Conservation (phyloP, 371 early-diverging fungal genomes). For the Mortierella sp. region DNA sequence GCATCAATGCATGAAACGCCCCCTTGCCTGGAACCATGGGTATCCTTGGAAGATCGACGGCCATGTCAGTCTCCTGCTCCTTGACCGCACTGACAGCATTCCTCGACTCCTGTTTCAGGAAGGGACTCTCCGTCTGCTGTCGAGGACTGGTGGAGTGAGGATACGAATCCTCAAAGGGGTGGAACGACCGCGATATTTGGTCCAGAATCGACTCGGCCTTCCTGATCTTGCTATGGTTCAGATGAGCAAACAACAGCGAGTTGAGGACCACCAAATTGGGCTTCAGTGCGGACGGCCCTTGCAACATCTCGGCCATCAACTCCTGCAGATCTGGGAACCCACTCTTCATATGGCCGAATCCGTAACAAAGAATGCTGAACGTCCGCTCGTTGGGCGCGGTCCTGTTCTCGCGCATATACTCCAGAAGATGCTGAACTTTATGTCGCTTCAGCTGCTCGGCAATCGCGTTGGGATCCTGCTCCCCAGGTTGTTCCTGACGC, state of each 20-base stretch:
- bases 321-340: slow-evolving; percentile 32
- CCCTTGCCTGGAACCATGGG: slow-evolving; percentile 41
- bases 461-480: not conserved
- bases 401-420: slow-evolving; percentile 25
- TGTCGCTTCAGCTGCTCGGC: slow-evolving; percentile 24
- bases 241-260: slow-evolving; percentile 42
- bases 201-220: slow-evolving; percentile 38
- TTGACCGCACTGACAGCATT: not conserved
- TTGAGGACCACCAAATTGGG: slow-evolving; percentile 28
- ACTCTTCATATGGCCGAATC: slow-evolving; percentile 41
- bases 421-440: slow-evolving; percentile 22
- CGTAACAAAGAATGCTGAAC: slow-evolving; percentile 38
- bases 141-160: not conserved
- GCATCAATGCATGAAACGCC: slow-evolving; percentile 47
- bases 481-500: not conserved
- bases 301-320: slow-evolving; percentile 27
- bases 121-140: slow-evolving; percentile 16
- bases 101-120: slow-evolving; percentile 1
- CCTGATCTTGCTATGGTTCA: slow-evolving; percentile 35
- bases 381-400: slow-evolving; percentile 32
- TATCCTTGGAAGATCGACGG: not conserved
- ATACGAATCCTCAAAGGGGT: not conserved
- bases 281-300: not conserved
- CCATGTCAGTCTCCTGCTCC: not conserved
- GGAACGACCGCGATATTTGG: slow-evolving; percentile 16